Conservation (phyloP, 2,329 filamentous ascomycete genomes). For the Alternaria sp. region DNA sequence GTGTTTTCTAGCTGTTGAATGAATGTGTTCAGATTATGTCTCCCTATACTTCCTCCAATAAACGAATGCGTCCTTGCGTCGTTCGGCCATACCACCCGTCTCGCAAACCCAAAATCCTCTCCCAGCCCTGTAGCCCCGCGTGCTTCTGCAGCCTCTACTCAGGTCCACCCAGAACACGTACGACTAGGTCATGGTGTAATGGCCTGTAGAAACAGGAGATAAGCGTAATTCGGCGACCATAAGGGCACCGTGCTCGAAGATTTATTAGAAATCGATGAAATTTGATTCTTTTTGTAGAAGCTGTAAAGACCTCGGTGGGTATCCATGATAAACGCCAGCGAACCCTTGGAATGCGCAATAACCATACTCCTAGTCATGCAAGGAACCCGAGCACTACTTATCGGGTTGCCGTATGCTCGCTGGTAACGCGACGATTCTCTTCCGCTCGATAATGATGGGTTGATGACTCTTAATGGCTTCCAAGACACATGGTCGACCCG, state of each 20-base stretch:
- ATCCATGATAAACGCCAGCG: neutral
- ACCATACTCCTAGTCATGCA: neutral
- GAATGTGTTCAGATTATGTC: no score
- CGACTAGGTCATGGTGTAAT: no score
- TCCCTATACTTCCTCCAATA: no score
- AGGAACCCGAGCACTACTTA: fast-evolving
- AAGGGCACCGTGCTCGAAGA: neutral
- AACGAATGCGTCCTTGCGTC: no score
- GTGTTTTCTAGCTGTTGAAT: no score
- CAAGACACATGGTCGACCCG: neutral
- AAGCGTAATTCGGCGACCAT: no score
- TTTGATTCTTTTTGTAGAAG: neutral
- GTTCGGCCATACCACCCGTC: no score
- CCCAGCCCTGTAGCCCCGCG: no score
- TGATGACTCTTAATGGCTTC: neutral
- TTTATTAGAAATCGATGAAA: neutral
- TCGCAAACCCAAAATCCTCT: no score
- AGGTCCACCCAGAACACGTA: no score
- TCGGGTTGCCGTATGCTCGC: neutral
- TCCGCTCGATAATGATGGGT: neutral
- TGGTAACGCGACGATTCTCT: neutral
- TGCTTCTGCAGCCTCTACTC: no score
- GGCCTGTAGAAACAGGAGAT: no score
- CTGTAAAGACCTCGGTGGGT: neutral
- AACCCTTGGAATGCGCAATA: fast-evolving